Base-by-base conservation (phyloP, 345 rosid species). In the Populus ilicifolia region DNA sequence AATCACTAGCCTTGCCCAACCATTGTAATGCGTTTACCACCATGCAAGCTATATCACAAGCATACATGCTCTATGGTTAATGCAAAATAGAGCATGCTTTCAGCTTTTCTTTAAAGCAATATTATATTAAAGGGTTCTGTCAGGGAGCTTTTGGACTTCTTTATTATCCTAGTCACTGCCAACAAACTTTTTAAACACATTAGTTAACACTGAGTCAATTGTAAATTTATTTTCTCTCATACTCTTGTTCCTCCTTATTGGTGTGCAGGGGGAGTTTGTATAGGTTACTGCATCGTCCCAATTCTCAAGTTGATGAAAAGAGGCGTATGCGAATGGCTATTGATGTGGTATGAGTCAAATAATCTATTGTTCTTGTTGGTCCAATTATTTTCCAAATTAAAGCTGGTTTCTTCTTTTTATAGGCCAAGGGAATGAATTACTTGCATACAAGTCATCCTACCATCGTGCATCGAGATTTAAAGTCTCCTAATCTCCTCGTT, bases 391-490 rank as follows among this genome's bases (percentile, higher is more conserved):
- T 38, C 69, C 59, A 67, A 76, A 76, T 29, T 13, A 50, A 75
- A 27, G 46, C 3, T 2, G 33, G 52, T 77, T 66, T 80, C 61
- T 77, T 52, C 25, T 67, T 56, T 21, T 82, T 75, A 65, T 89
- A 95, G 99, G 99, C 98, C 59, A 93, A 89, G 84, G 98, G 99
- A 73, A 96, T 96, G 98, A 93, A 93, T 76, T 93, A 91, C 84
- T 86, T 96, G 86, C 99, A 96, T 83, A 90, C 97, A 69, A 92
- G 98, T 85, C 89, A 90, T 84, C 99, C 99, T 13, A 87, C 94
- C 3, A 89, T 96, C 62, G 99, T 96, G 82, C 99, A 96, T 85
- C 91, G 99, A 76, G 99, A 96, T 86, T 84, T 96, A 74, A 96
- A 96, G 81, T 88, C 99, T 77, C 97, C 99, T 69, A 96, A 96